Base-by-base conservation (phyloP, 768 basidiomycete species). In the Rhodotorula sphaerocarpa region DNA sequence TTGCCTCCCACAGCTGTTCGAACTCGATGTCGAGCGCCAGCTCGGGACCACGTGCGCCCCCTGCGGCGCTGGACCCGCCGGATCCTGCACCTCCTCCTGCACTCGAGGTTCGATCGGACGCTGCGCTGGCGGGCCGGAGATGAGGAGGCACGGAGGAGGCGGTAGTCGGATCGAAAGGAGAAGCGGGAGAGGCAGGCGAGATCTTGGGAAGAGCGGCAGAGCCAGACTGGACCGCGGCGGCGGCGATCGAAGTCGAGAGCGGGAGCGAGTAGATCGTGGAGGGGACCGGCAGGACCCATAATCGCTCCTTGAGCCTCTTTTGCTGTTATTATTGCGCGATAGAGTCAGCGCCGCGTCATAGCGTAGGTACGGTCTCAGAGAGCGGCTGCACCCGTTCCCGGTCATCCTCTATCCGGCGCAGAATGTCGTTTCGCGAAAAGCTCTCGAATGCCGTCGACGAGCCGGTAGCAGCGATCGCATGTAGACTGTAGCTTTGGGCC, bases 1-100 rank as follows among this genome's bases (percentile, higher is more conserved):
- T 51, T 30, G 56, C 53, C 75, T 86, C 84, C 42, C 88, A 91
- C 73, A 72, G 51, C 58, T 75, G 75, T 62, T 79, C 77, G 67
- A 79, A 79, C 66, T 79, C 78, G 33, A 77, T 71, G 45, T 78
- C 75, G 42, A 78, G 42, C 14, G 70, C 70, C 14, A 60, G 52
- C 18, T 66, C 71, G 7, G 57, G 55, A 3, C 59, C 57, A 16
- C 63, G 43, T 41, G 36, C 56, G 27, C 42, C 62, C 16, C 46
- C 53, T n/a, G 60, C 34, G 48, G n/a, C 18, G 39, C 39, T 9
- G 39, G 11, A 39, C 10, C 18, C 18, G 39, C 39, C 10, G 39
- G 39, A 9, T 39, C 18, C 10, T 39, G 11, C 39, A 18, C 39
- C 39, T n/a, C n/a, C n/a, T n/a, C n/a, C n/a, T n/a, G n/a, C n/a